Evolutionary conservation across 164 flowering plant genomes (phyloP), one percentile per base, ranked within the genome.

Genomic region (Tetrastigma voinierianum): DNA sequence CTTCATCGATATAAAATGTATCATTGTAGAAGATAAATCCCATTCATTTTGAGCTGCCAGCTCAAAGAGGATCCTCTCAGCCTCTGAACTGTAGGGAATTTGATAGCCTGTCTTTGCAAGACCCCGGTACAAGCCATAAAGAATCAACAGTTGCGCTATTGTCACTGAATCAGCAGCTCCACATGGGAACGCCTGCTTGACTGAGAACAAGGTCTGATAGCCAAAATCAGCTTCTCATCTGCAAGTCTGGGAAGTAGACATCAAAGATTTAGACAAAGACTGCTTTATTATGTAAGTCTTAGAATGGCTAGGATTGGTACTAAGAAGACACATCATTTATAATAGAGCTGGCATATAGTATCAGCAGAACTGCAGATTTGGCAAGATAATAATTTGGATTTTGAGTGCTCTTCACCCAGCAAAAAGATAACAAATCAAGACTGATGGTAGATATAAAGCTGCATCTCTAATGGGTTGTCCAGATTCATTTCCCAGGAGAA

Each of bases 81-180:
- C 98, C 71, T 92, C 97, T 53, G 71, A 68, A 77, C 91, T 84
- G n/a, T n/a, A n/a, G n/a, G n/a, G n/a, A n/a, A n/a, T n/a, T n/a
- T n/a, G n/a, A n/a, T n/a, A n/a, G n/a, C n/a, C n/a, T n/a, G n/a
- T n/a, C n/a, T n/a, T n/a, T n/a, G n/a, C n/a, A n/a, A n/a, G 64
- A 61, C 89, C 80, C 68, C 99, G 85, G 66, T 71, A 81, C 1
- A 89, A 78, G 60, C 90, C 81, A 80, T 92, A 95, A 25, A 90
- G 81, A 83, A 81, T 85, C 54, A 92, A 78, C 64, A 90, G 61
- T 51, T 69, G 75, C 51, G 69, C 65, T 51, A 82, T 52, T 25
- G 77, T 52, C 7, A 56, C 55, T 16, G 84, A 77, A 64, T 77
- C 73, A 58, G 74, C 63, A 16, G 67, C 56, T 57, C 79, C 76